Percentiles rank a stretch among this genome's conserved stretches.
Evolutionary conservation across 2,329 filamentous ascomycete species (phyloP).

Genomic region (Celoporthe dispersa): DNA sequence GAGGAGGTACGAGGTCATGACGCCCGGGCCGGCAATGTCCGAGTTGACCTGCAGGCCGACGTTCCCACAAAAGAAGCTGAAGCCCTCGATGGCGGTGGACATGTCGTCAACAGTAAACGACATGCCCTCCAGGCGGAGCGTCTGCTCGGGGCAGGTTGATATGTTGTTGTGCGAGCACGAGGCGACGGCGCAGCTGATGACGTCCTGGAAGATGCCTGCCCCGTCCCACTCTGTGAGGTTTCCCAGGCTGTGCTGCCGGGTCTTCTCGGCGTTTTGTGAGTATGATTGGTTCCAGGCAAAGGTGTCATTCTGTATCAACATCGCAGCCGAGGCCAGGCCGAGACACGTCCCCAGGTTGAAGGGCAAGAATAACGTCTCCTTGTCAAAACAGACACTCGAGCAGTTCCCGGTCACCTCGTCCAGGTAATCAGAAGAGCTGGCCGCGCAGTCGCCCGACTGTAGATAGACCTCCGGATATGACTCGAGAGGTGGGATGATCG

Average conservation of each 20-base stretch:
- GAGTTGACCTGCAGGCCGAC: slow-evolving; percentile 17
- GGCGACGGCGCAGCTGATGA: slow-evolving; percentile 9
- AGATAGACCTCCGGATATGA: not conserved
- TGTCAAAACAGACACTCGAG: slow-evolving; percentile 9
- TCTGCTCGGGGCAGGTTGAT: not conserved
- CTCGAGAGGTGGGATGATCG: not conserved
- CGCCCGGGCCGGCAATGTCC: slow-evolving; percentile 19
- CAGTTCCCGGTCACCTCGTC: not conserved
- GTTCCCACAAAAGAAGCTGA: not conserved
- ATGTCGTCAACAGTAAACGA: not conserved
- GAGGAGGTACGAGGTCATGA: slow-evolving; percentile 19
- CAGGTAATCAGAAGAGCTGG: not conserved
- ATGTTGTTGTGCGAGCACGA: slow-evolving; percentile 12
- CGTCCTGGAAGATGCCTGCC: not conserved
- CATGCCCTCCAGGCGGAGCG: not conserved
- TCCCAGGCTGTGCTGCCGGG: not conserved
- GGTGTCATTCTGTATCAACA: slow-evolving; percentile 12
- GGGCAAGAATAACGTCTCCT: slow-evolving; percentile 13
- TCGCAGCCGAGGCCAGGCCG: slow-evolving; percentile 6
- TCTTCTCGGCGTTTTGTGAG: not conserved
- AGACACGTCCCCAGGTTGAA: slow-evolving; percentile 16
- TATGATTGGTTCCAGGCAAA: not conserved
- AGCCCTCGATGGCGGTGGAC: not conserved
- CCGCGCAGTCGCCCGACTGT: not conserved
- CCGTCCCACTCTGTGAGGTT: slow-evolving; percentile 19